These are phyloP conservation scores for Camelina hispida DNA, from an alignment of 345 rosid species.

Conservation along the genomic window DNA sequence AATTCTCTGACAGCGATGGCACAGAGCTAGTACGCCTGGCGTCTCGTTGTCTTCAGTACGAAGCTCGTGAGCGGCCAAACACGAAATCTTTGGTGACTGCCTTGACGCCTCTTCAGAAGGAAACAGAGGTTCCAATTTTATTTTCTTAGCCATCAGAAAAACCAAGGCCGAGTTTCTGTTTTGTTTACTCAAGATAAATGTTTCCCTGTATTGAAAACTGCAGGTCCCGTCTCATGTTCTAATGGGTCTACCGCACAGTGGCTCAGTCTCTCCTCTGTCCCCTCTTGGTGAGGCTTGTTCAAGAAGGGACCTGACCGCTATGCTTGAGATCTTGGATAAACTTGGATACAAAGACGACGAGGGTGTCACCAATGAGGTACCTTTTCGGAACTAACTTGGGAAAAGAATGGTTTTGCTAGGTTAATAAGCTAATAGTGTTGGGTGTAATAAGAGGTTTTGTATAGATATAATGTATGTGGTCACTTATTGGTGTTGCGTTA, in stretches of 20 bases:
- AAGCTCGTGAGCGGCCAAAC: slow-evolving; percentile 96
- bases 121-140: slow-evolving; percentile 62
- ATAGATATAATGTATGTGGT: neutral
- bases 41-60: slow-evolving; percentile 86
- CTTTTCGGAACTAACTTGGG: slow-evolving; percentile 48
- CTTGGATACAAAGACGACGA: slow-evolving; percentile 95
- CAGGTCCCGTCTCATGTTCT: slow-evolving; percentile 83
- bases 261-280: slow-evolving; percentile 63
- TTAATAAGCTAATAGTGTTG: slow-evolving; percentile 61
- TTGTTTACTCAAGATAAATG: slow-evolving; percentile 18
- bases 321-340: slow-evolving; percentile 84
- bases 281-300: slow-evolving; percentile 88
- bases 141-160: neutral
- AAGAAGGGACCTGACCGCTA: slow-evolving; percentile 89
- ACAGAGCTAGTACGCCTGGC: slow-evolving; percentile 93
- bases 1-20: slow-evolving; percentile 88
- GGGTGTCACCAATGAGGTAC: slow-evolving; percentile 88
- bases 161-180: neutral
- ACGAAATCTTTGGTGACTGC: slow-evolving; percentile 83
- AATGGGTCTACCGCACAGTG: slow-evolving; percentile 77
- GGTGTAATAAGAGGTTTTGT: slow-evolving; percentile 52
- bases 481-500: slow-evolving; percentile 1
- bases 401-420: slow-evolving; percentile 39
- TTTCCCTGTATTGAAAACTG: slow-evolving; percentile 58
- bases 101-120: slow-evolving; percentile 90